phyloP scores from a whole-genome alignment of 2,329 filamentous ascomycete genomes.

The Fusarium chlamydosporum region DNA sequence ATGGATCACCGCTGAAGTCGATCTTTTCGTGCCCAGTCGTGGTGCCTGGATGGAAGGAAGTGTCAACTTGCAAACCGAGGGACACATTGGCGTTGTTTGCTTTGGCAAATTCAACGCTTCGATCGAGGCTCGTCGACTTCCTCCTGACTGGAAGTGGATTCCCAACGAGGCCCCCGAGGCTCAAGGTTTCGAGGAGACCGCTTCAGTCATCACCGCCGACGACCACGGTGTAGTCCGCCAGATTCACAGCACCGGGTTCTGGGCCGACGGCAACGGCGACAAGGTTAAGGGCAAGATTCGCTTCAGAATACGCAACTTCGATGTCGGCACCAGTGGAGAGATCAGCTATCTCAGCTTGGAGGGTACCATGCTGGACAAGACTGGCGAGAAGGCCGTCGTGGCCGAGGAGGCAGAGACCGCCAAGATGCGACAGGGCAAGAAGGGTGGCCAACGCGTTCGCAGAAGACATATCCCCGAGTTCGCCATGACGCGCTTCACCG shows the following conservation, averaged over 20 bases:
- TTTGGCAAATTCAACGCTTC: constrained; percentile 94
- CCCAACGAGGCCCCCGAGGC: constrained; percentile 64
- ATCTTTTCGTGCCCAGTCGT: constrained; percentile 82
- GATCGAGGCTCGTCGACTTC: constrained; percentile 82
- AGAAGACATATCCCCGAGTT: constrained; percentile 65
- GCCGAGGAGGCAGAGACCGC: constrained; percentile 61
- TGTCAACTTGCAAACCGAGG: constrained; percentile 88
- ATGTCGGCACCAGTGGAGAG: constrained; percentile 80
- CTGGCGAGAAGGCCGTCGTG: constrained; percentile 72
- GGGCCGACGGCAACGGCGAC: constrained; percentile 78
- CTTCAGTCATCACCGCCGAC: constrained; percentile 59
- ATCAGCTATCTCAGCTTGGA: constrained; percentile 88
- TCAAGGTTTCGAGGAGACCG: constrained; percentile 59
- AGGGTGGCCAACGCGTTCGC: constrained; percentile 50
- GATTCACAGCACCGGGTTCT: constrained; percentile 76
- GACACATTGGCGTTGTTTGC: constrained; percentile 89
- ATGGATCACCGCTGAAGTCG: constrained; percentile 89
- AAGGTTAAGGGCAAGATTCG: constrained; percentile 78
- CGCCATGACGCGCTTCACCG: constrained; percentile 69
- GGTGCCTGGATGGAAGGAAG: constrained; percentile 83
- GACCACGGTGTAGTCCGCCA: constrained; percentile 68
- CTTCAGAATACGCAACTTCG: constrained; percentile 88
- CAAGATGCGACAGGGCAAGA: constrained; percentile 55
- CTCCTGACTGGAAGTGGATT: constrained; percentile 84
- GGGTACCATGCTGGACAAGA: constrained; percentile 83